Percentiles rank a stretch among this genome's conserved stretches.
phyloP scores from a whole-genome alignment of 495 filamentous ascomycete species.

The Penicillium simplicissimum region DNA sequence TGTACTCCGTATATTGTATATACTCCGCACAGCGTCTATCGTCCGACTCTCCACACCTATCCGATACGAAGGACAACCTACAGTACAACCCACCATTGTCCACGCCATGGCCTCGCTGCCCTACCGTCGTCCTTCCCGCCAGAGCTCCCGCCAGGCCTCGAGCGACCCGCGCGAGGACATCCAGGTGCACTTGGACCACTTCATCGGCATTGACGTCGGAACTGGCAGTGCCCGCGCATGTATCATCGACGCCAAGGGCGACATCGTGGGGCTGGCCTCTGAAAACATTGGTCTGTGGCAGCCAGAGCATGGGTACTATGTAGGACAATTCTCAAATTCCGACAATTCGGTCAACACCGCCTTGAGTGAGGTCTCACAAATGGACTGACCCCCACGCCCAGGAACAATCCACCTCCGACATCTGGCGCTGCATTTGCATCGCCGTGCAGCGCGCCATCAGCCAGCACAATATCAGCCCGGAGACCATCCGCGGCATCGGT shows the following conservation, averaged over 20 bases:
- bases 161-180: conserved; percentile 57
- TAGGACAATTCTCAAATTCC: conserved; percentile 33
- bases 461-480: conserved; percentile 73
- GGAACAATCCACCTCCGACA: conserved; percentile 98
- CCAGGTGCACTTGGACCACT: conserved; percentile 60
- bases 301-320: conserved; percentile 87
- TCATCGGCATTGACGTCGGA: conserved; percentile 93
- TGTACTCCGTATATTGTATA: not conserved
- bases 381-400: conserved; percentile 39
- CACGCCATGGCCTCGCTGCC: conserved; percentile 34
- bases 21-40: not conserved
- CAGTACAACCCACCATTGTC: not conserved
- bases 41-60: not conserved
- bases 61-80: no score
- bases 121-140: conserved; percentile 34
- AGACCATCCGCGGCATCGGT: conserved; percentile 79
- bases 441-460: conserved; percentile 76
- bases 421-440: conserved; percentile 86
- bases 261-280: conserved; percentile 88
- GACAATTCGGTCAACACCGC: not conserved
- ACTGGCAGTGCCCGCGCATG: conserved; percentile 94
- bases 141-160: conserved; percentile 54
- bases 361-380: not conserved
- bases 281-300: conserved; percentile 95
- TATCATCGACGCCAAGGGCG: conserved; percentile 85